phyloP scores from a whole-genome alignment of 164 flowering plant species.

The Kalanchoe fedtschenkoi region DNA sequence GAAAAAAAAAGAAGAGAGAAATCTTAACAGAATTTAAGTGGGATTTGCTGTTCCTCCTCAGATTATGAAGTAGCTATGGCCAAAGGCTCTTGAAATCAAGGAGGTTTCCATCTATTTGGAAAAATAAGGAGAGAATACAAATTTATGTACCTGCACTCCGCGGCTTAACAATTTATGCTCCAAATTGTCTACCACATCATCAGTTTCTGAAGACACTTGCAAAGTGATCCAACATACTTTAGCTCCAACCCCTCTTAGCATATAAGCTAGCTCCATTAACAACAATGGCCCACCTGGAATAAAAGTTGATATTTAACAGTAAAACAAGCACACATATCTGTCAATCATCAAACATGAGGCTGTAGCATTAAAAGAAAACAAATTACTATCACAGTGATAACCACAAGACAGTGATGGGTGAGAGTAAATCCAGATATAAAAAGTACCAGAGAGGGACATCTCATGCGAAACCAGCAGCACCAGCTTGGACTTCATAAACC shows the following conservation, averaged over 20 bases:
- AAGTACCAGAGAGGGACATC: constrained; percentile 75
- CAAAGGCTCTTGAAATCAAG: not conserved
- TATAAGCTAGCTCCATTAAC: constrained; percentile 92
- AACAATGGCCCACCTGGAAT: constrained; percentile 79
- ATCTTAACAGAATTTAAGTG: not conserved
- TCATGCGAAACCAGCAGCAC: constrained; percentile 80
- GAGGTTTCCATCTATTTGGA: not conserved
- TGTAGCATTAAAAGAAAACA: not conserved
- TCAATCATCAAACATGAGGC: not conserved
- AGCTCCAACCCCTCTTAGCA: constrained; percentile 68
- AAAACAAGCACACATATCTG: not conserved
- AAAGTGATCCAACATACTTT: constrained; percentile 79
- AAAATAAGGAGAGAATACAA: not conserved
- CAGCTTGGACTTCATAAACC: constrained; percentile 76
- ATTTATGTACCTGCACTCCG: constrained; percentile 65
- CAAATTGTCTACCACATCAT: constrained; percentile 58
- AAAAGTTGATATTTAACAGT: not conserved
- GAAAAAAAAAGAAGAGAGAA: not conserved
- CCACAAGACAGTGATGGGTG: not conserved
- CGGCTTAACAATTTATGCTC: constrained; percentile 67
- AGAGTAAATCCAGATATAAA: not conserved
- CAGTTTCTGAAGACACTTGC: constrained; percentile 50
- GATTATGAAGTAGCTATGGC: not conserved
- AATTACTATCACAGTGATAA: not conserved
- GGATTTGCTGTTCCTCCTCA: not conserved